Conservation (phyloP, 176 grass and related monocot genomes). For the Avena insularis region DNA sequence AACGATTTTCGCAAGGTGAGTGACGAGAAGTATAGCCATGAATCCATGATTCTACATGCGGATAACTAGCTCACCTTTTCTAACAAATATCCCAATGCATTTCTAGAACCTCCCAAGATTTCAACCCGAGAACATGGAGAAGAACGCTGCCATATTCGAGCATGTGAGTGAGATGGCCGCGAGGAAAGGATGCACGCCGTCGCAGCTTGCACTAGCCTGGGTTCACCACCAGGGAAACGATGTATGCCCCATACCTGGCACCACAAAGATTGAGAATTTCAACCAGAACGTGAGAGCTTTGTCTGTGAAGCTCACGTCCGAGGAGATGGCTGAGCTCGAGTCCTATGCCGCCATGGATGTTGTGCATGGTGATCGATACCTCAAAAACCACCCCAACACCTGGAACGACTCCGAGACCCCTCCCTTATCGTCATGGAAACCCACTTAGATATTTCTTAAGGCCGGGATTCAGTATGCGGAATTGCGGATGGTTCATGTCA, state of each 20-base stretch:
- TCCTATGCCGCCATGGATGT: constrained; percentile 31
- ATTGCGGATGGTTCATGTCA: neutral
- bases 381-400: neutral
- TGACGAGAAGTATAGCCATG: neutral
- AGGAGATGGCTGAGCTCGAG: constrained; percentile 67
- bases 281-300: constrained; percentile 62
- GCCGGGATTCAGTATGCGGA: neutral
- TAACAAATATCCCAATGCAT: neutral
- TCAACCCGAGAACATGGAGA: constrained; percentile 57
- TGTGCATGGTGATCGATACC: constrained; percentile 47
- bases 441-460: neutral
- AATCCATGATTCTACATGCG: too few species aligned
- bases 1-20: constrained; percentile 60
- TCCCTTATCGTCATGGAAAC: constrained; percentile 57
- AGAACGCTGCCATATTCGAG: constrained; percentile 58
- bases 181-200: constrained; percentile 60
- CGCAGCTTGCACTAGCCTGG: constrained; percentile 68
- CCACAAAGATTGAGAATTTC: constrained; percentile 67
- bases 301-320: constrained; percentile 50
- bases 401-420: constrained; percentile 67
- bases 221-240: constrained; percentile 68
- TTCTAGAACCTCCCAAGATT: constrained; percentile 57
- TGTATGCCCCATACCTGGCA: constrained; percentile 79
- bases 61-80: neutral
- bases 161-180: constrained; percentile 51